These are phyloP conservation scores for Aureobasidium sp. DNA, from an alignment of 2,329 filamentous ascomycete genomes.

Conservation along the genomic window DNA sequence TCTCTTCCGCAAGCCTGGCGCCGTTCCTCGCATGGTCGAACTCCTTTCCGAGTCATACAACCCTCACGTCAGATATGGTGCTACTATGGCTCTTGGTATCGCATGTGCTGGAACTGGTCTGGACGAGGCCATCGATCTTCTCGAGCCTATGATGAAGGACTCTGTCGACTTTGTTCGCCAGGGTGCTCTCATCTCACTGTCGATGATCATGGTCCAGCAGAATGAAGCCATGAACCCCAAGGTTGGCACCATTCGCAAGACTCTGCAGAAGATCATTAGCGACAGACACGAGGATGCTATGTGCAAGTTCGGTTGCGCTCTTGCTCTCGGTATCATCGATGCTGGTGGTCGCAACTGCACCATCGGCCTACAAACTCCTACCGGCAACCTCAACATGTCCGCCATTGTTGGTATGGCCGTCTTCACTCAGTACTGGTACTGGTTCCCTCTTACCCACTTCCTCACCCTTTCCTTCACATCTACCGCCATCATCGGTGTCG, in stretches of 20 bases:
- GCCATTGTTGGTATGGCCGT: slow-evolving; percentile 97
- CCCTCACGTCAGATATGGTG: slow-evolving; percentile 94
- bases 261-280: slow-evolving; percentile 84
- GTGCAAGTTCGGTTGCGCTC: slow-evolving; percentile 94
- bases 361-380: slow-evolving; percentile 94
- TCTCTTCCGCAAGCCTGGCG: slow-evolving; percentile 93
- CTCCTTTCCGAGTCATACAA: slow-evolving; percentile 98
- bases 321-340: slow-evolving; percentile 95
- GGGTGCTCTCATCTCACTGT: slow-evolving; percentile 84
- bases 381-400: slow-evolving; percentile 96
- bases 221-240: slow-evolving; percentile 99
- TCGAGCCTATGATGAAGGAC: slow-evolving; percentile 99
- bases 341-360: slow-evolving; percentile 97
- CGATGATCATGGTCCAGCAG: slow-evolving; percentile 99
- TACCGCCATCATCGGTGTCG: slow-evolving; percentile 88
- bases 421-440: slow-evolving; percentile 99
- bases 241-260: slow-evolving; percentile 83
- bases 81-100: slow-evolving; percentile 96
- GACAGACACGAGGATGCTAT: slow-evolving; percentile 98
- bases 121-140: slow-evolving; percentile 89
- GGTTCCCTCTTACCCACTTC: slow-evolving; percentile 99
- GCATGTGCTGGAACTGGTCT: slow-evolving; percentile 94
- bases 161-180: slow-evolving; percentile 97
- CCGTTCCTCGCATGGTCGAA: slow-evolving; percentile 97
- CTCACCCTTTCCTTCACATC: slow-evolving; percentile 93